Evolutionary conservation across 1,139 yeast species (phyloP).

Genomic region (Geotrichum aggregatum): DNA sequence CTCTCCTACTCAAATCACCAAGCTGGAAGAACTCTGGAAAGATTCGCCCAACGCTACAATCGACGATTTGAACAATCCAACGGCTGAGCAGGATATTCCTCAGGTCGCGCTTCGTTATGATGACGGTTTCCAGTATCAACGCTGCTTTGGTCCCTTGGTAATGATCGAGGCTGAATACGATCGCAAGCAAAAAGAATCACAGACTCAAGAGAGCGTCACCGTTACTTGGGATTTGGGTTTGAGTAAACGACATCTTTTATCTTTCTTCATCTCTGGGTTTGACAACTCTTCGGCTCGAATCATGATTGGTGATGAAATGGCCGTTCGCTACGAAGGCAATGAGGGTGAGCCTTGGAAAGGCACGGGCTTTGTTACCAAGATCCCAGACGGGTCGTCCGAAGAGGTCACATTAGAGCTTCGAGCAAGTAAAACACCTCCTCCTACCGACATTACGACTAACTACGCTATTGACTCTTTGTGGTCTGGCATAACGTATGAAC

Average conservation of each 20-base stretch:
- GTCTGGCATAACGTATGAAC: slow-evolving; percentile 77
- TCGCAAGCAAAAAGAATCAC: slow-evolving; percentile 68
- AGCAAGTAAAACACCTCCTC: slow-evolving; percentile 45
- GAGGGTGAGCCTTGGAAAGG: slow-evolving; percentile 56
- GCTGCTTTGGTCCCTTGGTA: slow-evolving; percentile 79
- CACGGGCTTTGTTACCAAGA: slow-evolving; percentile 63
- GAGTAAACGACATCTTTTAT: slow-evolving; percentile 62
- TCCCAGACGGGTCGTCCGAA: slow-evolving; percentile 67
- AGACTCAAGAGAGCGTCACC: slow-evolving; percentile 67
- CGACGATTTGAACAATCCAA: slow-evolving; percentile 46
- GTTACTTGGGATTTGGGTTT: slow-evolving; percentile 73
- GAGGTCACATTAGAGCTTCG: slow-evolving; percentile 69
- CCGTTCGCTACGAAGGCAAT: slow-evolving; percentile 41
- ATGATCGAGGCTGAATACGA: slow-evolving; percentile 80
- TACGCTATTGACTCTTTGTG: slow-evolving; percentile 87
- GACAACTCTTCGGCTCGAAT: slow-evolving; percentile 66
- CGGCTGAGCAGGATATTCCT: slow-evolving; percentile 57
- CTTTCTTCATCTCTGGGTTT: slow-evolving; percentile 62
- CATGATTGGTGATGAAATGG: slow-evolving; percentile 84
- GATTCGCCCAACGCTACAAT: slow-evolving; percentile 65
- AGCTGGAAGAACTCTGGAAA: slow-evolving; percentile 80
- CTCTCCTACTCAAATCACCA: slow-evolving; percentile 61
- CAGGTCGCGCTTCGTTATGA: slow-evolving; percentile 74
- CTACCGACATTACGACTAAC: slow-evolving; percentile 59
- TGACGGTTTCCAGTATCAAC: slow-evolving; percentile 83